Conservation (phyloP, 208 protist species). For the Crithidia brevicula region DNA sequence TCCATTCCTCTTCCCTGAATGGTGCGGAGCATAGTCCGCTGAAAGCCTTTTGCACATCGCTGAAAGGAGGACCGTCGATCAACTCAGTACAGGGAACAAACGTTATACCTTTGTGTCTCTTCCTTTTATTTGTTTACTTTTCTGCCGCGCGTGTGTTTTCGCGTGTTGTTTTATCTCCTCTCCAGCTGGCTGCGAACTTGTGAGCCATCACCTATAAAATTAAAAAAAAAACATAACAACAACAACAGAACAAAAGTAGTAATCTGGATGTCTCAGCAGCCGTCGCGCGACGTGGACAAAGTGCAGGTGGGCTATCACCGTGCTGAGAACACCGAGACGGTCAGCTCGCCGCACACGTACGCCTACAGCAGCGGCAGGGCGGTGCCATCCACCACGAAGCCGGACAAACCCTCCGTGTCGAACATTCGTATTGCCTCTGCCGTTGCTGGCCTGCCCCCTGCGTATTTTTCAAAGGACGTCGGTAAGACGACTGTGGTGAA, state of each 20-base stretch:
- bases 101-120: too few relatives aligned
- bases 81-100: too few relatives aligned
- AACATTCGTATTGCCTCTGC: constrained; percentile 75
- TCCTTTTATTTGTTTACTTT: too few relatives aligned
- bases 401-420: constrained; percentile 73
- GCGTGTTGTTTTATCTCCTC: too few relatives aligned
- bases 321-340: constrained; percentile 81
- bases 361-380: constrained; percentile 38
- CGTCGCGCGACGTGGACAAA: constrained; percentile 53
- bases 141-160: too few relatives aligned
- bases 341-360: constrained; percentile 86
- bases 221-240: constrained; percentile 12
- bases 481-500: neutral
- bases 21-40: too few relatives aligned
- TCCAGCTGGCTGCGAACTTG: too few relatives aligned
- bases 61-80: too few relatives aligned
- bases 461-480: constrained; percentile 21
- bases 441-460: constrained; percentile 49
- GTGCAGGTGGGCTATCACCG: constrained; percentile 78
- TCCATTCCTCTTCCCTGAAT: too few relatives aligned
- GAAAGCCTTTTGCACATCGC: too few relatives aligned
- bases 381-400: constrained; percentile 55
- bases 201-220: neutral
- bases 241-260: neutral
- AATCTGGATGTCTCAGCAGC: constrained; percentile 16